A percentile compares a stretch with the other conserved stretches of the same genome.
Evolutionary conservation across 2,329 filamentous ascomycete species (phyloP).

Genomic region (Thielaviopsis musarum): DNA sequence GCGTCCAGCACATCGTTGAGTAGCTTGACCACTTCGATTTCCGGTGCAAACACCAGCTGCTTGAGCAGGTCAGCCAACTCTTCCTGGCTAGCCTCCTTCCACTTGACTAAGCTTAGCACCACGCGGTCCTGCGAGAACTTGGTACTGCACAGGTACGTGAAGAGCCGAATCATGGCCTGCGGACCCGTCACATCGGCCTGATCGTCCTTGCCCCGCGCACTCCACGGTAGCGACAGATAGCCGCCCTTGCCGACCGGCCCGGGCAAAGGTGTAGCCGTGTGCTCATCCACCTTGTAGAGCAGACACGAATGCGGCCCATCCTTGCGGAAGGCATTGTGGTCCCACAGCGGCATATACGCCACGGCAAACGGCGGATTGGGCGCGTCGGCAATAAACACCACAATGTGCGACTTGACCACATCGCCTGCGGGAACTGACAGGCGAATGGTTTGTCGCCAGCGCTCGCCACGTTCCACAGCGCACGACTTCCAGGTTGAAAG

Average conservation of each 20-base stretch:
- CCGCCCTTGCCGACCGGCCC: slow-evolving; percentile 58
- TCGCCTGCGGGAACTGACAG: slow-evolving; percentile 64
- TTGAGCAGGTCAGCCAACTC: slow-evolving; percentile 60
- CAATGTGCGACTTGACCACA: slow-evolving; percentile 67
- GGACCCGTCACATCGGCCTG: slow-evolving; percentile 63
- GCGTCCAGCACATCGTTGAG: slow-evolving; percentile 78
- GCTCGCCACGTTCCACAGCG: slow-evolving; percentile 58
- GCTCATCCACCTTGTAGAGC: slow-evolving; percentile 83
- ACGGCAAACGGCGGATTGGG: slow-evolving; percentile 81
- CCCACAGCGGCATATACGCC: slow-evolving; percentile 88
- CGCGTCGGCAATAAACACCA: slow-evolving; percentile 76
- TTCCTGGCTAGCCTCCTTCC: slow-evolving; percentile 59
- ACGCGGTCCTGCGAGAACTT: slow-evolving; percentile 84
- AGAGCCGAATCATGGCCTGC: slow-evolving; percentile 60
- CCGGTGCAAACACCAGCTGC: slow-evolving; percentile 80
- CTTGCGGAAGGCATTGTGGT: slow-evolving; percentile 71
- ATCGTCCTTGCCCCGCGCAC: slow-evolving; percentile 46
- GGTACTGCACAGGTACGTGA: slow-evolving; percentile 87
- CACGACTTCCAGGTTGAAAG: slow-evolving; percentile 80
- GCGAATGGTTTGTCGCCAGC: slow-evolving; percentile 78
- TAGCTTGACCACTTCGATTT: slow-evolving; percentile 95
- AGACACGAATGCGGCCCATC: slow-evolving; percentile 71
- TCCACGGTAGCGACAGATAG: slow-evolving; percentile 75
- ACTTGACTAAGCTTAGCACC: slow-evolving; percentile 67
- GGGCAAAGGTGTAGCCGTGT: slow-evolving; percentile 52